Evolutionary conservation across 129 eudicot genomes (phyloP), one percentile per base, ranked within the genome.

Genomic region (Arctium lappa): DNA sequence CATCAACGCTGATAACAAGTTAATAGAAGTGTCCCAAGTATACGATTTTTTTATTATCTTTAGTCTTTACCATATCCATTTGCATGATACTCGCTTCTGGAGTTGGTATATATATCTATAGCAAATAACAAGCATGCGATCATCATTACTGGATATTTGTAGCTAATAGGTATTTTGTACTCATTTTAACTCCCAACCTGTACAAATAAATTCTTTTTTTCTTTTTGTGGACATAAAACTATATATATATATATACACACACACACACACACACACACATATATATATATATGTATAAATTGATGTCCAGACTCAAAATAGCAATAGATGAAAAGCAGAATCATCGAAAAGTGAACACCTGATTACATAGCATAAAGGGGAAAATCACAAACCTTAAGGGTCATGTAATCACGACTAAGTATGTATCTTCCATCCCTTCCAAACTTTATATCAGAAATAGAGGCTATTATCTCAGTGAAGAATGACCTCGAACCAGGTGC

Each of bases 391-490:
- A 95, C 99, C 99, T 95, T 95, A 73, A 95, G 97, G 40, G 99
- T 91, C 99, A 95, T 95, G 88, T 95, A 95, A 78, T 95, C 99
- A 90, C 99, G 99, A 79, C 99, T 95, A 31, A 95, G 85, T 81
- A 95, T 86, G 75, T 91, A 89, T 95, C 99, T 91, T 69, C 99
- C 99, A 85, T 88, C 94, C 86, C 84, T 95, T 72, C 97, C 93
- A 86, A 95, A 95, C 79, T 95, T 95, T 79, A 95, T 90, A 89
- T 95, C 99, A 86, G 99, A 95, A 86, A 93, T 90, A 37, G 99
- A 95, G 69, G 99, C 99, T 71, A 95, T 95, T 74, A 95, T 95
- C 88, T 95, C 99, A 29, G 99, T 95, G 90, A 95, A 95, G 91
- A 95, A 95, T 50, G 99, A 95, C 86, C 97, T 91, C 31, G 99